Conservation (phyloP, 2,329 filamentous ascomycete species). For the Coniochaeta sp. region DNA sequence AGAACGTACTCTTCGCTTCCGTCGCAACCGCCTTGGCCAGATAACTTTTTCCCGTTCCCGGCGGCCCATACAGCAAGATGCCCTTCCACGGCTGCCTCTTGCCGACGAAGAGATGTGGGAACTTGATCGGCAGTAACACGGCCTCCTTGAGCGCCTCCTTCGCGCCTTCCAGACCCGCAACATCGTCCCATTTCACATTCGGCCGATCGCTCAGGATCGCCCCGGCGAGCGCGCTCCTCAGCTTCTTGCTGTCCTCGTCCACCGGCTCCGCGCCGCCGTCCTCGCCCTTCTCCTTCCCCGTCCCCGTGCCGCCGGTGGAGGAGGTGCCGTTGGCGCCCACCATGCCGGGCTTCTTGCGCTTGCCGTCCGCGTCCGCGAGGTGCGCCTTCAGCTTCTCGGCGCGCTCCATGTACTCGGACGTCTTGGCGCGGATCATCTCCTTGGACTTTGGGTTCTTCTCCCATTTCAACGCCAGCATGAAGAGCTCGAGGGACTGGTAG, state of each 20-base stretch:
- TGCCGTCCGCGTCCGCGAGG: conserved; percentile 64
- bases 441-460: conserved; percentile 98
- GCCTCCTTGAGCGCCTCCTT: conserved; percentile 98
- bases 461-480: conserved; percentile 99
- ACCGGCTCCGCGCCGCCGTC: conserved; percentile 51
- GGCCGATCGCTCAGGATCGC: conserved; percentile 93
- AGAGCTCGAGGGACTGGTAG: conserved; percentile 92
- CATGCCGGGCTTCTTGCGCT: conserved; percentile 62
- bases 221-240: conserved; percentile 81
- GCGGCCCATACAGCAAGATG: conserved; percentile 90
- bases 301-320: conserved; percentile 53
- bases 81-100: conserved; percentile 98
- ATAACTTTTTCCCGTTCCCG: conserved; percentile 96
- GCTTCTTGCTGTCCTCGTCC: conserved; percentile 92
- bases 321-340: conserved; percentile 66
- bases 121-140: conserved; percentile 95
- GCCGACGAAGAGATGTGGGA: conserved; percentile 90
- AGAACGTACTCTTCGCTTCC: conserved; percentile 98
- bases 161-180: conserved; percentile 85
- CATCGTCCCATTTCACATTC: conserved; percentile 96
- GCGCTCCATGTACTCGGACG: conserved; percentile 95
- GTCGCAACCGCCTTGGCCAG: conserved; percentile 96
- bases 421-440: conserved; percentile 94
- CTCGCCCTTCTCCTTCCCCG: conserved; percentile 44
- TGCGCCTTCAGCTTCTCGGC: conserved; percentile 97